These are phyloP conservation scores for Juglanconis sp. DNA, from an alignment of 2,329 filamentous ascomycete species.

Conservation along the genomic window DNA sequence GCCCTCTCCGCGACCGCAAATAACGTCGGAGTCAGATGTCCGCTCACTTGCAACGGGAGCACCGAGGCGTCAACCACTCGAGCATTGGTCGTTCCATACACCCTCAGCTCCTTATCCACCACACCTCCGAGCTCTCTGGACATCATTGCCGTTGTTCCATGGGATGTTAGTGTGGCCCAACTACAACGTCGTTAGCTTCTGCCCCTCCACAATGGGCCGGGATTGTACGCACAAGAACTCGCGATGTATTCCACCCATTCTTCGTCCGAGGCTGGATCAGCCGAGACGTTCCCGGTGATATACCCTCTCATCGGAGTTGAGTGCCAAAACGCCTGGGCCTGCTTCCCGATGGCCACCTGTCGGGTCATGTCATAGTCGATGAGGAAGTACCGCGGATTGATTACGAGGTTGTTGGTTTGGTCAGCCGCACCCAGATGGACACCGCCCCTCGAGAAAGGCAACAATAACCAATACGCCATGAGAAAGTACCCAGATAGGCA, in stretches of 20 bases:
- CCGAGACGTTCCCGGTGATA: constrained; percentile 13
- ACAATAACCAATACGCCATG: constrained; percentile 34
- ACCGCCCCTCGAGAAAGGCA: constrained; percentile 39
- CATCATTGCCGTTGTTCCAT: constrained; percentile 21
- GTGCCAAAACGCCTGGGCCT: constrained; percentile 30
- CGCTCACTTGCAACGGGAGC: constrained; percentile 45
- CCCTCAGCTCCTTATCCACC: constrained; percentile 39
- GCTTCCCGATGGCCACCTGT: constrained; percentile 27
- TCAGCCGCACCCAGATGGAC: constrained; percentile 37
- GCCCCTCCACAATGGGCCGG: not conserved
- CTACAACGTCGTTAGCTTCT: not conserved
- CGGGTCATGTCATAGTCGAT: constrained; percentile 34
- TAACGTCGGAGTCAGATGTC: constrained; percentile 45
- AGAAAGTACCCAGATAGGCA: constrained; percentile 27
- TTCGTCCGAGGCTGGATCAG: constrained; percentile 2
- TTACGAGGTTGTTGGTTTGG: constrained; percentile 31
- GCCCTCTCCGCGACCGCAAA: constrained; percentile 50
- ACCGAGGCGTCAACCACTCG: constrained; percentile 46
- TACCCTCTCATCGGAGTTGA: constrained; percentile 25
- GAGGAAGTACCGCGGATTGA: constrained; percentile 35
- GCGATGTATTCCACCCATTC: constrained; percentile 3
- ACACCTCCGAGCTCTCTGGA: constrained; percentile 34
- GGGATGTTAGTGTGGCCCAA: constrained; percentile 16
- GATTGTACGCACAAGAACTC: not conserved
- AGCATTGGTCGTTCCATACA: constrained; percentile 44